Percentiles rank a stretch among this genome's conserved stretches.
phyloP scores from a whole-genome alignment of 345 rosid species.

The Nephelium lappaceum region DNA sequence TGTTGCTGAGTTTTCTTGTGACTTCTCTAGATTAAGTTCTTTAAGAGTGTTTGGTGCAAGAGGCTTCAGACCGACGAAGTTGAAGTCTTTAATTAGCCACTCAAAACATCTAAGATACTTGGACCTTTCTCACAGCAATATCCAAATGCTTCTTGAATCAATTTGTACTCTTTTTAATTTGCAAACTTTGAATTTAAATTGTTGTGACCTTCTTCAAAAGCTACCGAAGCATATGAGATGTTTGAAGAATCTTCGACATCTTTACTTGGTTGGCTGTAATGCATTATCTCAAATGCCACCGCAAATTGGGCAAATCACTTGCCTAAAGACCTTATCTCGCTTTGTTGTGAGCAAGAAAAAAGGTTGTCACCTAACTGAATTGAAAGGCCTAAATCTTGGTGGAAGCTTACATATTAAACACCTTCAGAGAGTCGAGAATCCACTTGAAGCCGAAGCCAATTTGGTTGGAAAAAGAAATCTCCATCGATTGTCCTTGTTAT shows the following conservation, averaged over 20 bases:
- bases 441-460: no score
- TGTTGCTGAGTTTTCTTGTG: not conserved
- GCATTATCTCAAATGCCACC: not conserved
- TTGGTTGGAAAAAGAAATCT: no score
- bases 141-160: slow-evolving; percentile 4
- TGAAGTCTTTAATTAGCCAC: not conserved
- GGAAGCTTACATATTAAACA: no score
- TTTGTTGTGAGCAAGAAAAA: no score
- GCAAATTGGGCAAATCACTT: no score
- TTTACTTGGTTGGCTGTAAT: not conserved
- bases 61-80: fast-evolving
- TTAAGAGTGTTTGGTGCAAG: no score
- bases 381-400: no score
- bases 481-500: no score
- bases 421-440: no score
- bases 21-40: not conserved
- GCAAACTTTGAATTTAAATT: not conserved
- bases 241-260: slow-evolving; percentile 11
- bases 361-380: no score
- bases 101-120: slow-evolving; percentile 10
- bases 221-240: slow-evolving; percentile 8
- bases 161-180: no score
- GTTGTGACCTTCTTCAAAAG: not conserved
- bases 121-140: not conserved
- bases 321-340: no score